These are phyloP conservation scores for Rusavskia elegans DNA, from an alignment of 495 filamentous ascomycete genomes.

Conservation along the genomic window DNA sequence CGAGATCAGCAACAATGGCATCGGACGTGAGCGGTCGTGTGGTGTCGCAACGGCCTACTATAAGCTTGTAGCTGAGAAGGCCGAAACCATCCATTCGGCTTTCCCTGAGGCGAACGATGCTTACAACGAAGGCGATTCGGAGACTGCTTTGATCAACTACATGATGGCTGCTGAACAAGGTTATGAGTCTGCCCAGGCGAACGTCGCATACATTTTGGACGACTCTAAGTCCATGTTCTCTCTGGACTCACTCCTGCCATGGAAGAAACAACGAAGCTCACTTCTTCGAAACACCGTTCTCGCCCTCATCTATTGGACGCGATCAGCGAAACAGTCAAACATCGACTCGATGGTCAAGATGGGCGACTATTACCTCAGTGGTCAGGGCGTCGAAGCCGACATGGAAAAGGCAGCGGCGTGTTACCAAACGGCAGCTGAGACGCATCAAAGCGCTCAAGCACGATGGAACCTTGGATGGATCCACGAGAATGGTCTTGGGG, in stretches of 20 bases:
- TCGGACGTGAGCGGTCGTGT: slow-evolving; percentile 70
- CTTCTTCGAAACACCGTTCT: slow-evolving; percentile 50
- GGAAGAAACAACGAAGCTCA: slow-evolving; percentile 26
- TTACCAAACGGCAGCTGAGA: slow-evolving; percentile 83
- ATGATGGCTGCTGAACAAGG: slow-evolving; percentile 94
- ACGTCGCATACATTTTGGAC: slow-evolving; percentile 85
- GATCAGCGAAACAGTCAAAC: slow-evolving; percentile 84
- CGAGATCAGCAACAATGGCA: slow-evolving; percentile 68
- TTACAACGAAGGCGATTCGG: slow-evolving; percentile 70
- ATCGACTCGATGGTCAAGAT: slow-evolving; percentile 93
- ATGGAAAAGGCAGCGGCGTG: slow-evolving; percentile 82
- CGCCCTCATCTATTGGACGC: slow-evolving; percentile 90
- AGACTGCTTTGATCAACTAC: slow-evolving; percentile 67
- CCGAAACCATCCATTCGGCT: slow-evolving; percentile 69
- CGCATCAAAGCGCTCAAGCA: slow-evolving; percentile 80
- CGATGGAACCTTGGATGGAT: slow-evolving; percentile 98
- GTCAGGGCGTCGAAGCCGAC: slow-evolving; percentile 58
- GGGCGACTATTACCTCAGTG: slow-evolving; percentile 87
- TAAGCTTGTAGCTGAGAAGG: slow-evolving; percentile 85
- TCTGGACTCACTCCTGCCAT: slow-evolving; percentile 29
- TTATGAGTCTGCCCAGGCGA: slow-evolving; percentile 83
- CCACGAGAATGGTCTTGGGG: slow-evolving; percentile 92
- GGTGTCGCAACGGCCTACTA: slow-evolving; percentile 72
- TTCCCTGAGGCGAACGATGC: slow-evolving; percentile 77
- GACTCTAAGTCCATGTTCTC: slow-evolving; percentile 52